Percentiles rank a stretch among this genome's conserved stretches.
Evolutionary conservation across 805 yeast species (phyloP).

Genomic region (Yamadazyma paraphyllophila): DNA sequence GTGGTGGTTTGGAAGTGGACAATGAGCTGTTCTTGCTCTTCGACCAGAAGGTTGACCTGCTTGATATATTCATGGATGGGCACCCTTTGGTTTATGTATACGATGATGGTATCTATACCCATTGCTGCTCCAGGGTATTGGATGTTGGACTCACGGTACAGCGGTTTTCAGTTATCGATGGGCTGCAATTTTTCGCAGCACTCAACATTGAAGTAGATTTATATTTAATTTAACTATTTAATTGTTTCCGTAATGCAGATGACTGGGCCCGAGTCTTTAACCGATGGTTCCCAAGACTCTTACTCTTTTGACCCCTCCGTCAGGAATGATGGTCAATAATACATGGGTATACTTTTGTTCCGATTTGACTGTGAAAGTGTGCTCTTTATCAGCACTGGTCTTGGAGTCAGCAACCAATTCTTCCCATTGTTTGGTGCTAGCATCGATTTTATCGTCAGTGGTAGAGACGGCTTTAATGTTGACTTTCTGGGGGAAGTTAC

Average conservation of each 20-base stretch:
- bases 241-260: background rate
- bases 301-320: slow-evolving; percentile 93
- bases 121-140: background rate
- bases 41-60: background rate
- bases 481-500: slow-evolving; percentile 87
- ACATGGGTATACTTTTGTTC: slow-evolving; percentile 60
- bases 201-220: no score
- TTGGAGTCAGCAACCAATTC: slow-evolving; percentile 63
- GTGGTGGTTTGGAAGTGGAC: background rate
- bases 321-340: slow-evolving; percentile 82
- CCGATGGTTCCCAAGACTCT: slow-evolving; percentile 68
- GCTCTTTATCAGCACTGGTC: slow-evolving; percentile 85
- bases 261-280: background rate
- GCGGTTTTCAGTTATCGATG: background rate
- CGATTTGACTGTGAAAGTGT: slow-evolving; percentile 44
- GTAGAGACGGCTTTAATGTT: slow-evolving; percentile 59
- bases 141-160: no score
- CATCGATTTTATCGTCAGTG: slow-evolving; percentile 33
- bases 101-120: slow-evolving; percentile 1
- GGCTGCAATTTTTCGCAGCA: background rate
- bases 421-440: slow-evolving; percentile 56
- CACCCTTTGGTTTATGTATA: slow-evolving; percentile 14
- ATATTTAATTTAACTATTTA: background rate
- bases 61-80: slow-evolving; percentile 4
- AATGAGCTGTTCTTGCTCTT: slow-evolving; percentile 2